These are phyloP conservation scores for Ophiosphaerella herpotricha DNA, from an alignment of 2,329 filamentous ascomycete genomes.

Conservation along the genomic window DNA sequence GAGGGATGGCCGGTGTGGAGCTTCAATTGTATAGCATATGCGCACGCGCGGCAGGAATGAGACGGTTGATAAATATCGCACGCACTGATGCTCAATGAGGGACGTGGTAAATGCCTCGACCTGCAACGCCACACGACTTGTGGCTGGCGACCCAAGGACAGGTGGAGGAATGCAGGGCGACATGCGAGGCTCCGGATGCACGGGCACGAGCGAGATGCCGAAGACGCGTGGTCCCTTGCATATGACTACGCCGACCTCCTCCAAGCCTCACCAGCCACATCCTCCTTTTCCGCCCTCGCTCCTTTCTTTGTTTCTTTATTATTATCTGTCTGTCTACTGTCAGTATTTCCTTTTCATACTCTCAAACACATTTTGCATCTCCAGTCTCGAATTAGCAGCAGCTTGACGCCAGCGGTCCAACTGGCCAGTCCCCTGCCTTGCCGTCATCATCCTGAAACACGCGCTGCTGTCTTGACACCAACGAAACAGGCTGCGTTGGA, in stretches of 20 bases:
- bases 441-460: slow-evolving; percentile 11
- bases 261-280: slow-evolving; percentile 19
- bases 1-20: too few relatives aligned
- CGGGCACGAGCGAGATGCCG: neutral
- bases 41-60: too few relatives aligned
- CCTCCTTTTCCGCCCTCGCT: neutral
- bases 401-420: too few relatives aligned
- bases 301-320: slow-evolving; percentile 2
- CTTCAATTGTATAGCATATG: too few relatives aligned
- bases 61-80: too few relatives aligned
- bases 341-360: neutral
- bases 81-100: neutral
- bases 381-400: neutral
- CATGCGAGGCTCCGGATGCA: neutral
- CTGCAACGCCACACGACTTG: too few relatives aligned
- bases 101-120: neutral
- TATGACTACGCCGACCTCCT: slow-evolving; percentile 11
- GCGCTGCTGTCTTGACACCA: slow-evolving; percentile 9
- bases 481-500: slow-evolving; percentile 25
- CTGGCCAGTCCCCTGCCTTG: neutral
- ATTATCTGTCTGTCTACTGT: neutral
- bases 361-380: neutral
- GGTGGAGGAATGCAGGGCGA: neutral
- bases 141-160: neutral
- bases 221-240: slow-evolving; percentile 16